Evolutionary conservation across 148 eudicot genomes (phyloP).

Genomic region (Vaccinium vitisidaea): DNA sequence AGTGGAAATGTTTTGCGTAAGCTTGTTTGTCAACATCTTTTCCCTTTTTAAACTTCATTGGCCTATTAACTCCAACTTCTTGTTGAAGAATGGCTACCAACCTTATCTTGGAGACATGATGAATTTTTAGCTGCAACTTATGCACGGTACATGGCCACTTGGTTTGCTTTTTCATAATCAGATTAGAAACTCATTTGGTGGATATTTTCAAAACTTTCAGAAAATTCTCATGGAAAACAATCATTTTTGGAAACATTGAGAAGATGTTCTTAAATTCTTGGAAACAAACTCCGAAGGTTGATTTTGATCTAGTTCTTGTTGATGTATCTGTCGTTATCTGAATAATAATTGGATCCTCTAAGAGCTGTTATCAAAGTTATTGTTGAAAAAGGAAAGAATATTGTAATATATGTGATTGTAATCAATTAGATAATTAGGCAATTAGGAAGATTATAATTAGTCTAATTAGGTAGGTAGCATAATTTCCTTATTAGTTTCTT

Average conservation of each 20-base stretch:
- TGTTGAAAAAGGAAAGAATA: too few species aligned
- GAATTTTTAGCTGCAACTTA: neutral
- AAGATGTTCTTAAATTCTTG: neutral
- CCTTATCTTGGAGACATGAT: neutral
- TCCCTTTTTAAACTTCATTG: neutral
- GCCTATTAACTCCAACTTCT: conserved; percentile 5
- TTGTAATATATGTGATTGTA: too few species aligned
- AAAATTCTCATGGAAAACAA: neutral
- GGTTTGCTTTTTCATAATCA: neutral
- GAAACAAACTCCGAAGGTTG: neutral
- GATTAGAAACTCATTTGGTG: neutral
- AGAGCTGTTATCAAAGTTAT: neutral
- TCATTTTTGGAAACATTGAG: neutral
- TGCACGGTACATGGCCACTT: neutral
- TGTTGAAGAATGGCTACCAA: neutral
- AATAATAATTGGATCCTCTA: neutral
- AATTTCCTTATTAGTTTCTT: too few species aligned
- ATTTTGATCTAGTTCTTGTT: neutral
- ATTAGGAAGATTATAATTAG: too few species aligned
- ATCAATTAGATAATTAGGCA: too few species aligned
- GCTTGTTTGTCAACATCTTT: neutral
- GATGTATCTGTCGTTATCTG: neutral
- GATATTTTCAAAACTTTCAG: neutral
- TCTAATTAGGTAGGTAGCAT: too few species aligned
- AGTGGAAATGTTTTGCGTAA: neutral